Conservation (phyloP, 2,329 filamentous ascomycete species). For the Colletotrichum karsti region DNA sequence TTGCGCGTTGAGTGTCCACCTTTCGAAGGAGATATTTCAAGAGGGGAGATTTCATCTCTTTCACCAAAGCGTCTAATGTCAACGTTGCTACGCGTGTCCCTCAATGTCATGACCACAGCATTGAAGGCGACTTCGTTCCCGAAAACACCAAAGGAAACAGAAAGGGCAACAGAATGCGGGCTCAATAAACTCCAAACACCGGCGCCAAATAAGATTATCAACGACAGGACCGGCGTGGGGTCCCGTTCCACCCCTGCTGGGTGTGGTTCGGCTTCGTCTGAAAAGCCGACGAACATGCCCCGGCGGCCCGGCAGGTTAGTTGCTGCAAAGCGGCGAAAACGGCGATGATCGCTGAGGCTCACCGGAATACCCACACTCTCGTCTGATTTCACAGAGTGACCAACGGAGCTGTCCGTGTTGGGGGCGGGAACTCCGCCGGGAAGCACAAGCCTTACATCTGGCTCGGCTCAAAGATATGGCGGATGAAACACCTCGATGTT, state of each 20-base stretch:
- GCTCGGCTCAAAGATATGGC: background rate
- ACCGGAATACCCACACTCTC: background rate
- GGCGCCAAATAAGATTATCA: background rate
- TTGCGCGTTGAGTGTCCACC: no score
- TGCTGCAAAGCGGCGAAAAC: background rate
- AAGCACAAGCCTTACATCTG: background rate
- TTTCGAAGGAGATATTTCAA: no score
- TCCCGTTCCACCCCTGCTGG: background rate
- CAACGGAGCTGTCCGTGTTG: background rate
- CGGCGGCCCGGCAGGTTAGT: background rate
- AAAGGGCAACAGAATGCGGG: no score
- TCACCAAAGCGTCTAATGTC: no score
- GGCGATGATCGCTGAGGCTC: background rate
- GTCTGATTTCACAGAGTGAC: background rate
- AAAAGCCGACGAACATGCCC: background rate
- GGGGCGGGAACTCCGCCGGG: no score
- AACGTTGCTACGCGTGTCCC: no score
- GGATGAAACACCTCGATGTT: no score
- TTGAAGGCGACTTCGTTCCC: no score
- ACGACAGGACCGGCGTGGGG: background rate
- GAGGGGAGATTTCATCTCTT: no score
- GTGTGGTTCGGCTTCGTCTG: background rate
- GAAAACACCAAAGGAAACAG: background rate
- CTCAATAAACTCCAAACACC: background rate
- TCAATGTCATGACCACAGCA: no score